Conservation (phyloP, 2,329 filamentous ascomycete genomes). For the Magnaporthiopsis incrustans region DNA sequence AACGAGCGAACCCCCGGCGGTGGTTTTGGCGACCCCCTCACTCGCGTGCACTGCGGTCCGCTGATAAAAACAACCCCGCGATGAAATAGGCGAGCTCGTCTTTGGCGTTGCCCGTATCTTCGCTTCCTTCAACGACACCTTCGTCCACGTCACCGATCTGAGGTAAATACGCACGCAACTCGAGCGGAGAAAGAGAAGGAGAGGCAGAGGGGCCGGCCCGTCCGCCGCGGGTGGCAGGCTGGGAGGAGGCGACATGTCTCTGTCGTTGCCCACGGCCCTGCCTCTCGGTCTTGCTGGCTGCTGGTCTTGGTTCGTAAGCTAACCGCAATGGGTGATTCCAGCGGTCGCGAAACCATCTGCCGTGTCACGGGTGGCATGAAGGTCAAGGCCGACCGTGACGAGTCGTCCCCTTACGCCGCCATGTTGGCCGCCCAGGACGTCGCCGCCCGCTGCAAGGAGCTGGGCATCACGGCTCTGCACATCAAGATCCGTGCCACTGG, state of each 20-base stretch:
- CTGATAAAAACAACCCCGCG: constrained; percentile 5
- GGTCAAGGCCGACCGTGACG: constrained; percentile 99
- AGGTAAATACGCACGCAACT: constrained; percentile 47
- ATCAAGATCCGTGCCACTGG: constrained; percentile 99
- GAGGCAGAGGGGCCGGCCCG: too few relatives aligned
- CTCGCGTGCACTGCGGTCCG: neutral
- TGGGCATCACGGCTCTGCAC: constrained; percentile 84
- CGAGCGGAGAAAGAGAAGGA: constrained; percentile 11
- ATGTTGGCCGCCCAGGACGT: constrained; percentile 99
- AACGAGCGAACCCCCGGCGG: constrained; percentile 1
- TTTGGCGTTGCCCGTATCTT: constrained; percentile 98
- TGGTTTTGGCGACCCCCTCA: neutral
- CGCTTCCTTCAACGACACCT: constrained; percentile 88
- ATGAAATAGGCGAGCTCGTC: constrained; percentile 74
- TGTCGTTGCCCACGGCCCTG: too few relatives aligned
- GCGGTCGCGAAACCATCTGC: constrained; percentile 99
- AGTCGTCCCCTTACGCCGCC: constrained; percentile 98
- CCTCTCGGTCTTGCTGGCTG: neutral
- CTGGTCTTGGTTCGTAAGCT: neutral
- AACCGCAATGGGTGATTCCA: constrained; percentile 54
- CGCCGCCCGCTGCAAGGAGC: constrained; percentile 72
- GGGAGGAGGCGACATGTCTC: too few relatives aligned
- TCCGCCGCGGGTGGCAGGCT: too few relatives aligned
- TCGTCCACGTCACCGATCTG: constrained; percentile 99
- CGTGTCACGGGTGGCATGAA: constrained; percentile 99